Base-by-base conservation (phyloP, 345 rosid genomes). In the Aquilaria yunnanensis region DNA sequence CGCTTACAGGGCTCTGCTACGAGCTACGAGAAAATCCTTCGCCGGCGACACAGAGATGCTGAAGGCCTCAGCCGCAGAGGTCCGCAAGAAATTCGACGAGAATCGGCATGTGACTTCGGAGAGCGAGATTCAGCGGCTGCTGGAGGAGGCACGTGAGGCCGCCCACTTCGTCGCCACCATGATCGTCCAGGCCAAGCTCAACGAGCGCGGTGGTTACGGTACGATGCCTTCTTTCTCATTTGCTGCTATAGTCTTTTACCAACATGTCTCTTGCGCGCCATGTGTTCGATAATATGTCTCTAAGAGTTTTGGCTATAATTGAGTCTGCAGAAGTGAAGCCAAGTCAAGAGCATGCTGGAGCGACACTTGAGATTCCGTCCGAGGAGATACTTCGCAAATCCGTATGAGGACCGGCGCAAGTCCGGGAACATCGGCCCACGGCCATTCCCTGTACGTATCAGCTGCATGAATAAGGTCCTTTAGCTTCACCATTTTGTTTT, bases 161-260 rank as follows among this genome's bases (percentile, higher is more conserved):
- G 74, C 88, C 30, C 65, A 77, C 16, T 90, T 85, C 81, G 75
- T 94, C 52, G 77, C 99, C 70, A 88, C 89, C 77, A 83, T 82
- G 93, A 94, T 94, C 68, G 90, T 90, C 14, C 97, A 90, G 72
- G 99, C 99, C 33, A 88, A 86, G 67, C 90, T 88, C 72, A 91
- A 85, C 60, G 85, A 89, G 2, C 90, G 87, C 7, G 97, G 96
- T 66, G 91, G 87, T 63, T 88, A 82, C 62, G 97, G 97, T 94
- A 78, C 14, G 52, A 5, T 31, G 2, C 34, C 32, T 3, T 41
- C 3, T 14, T 23, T 23, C n/a, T 32, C 53, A 3, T 60, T 46
- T n/a, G 11, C 2, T 63, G 46, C 33, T 32, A 32, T 55, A 46
- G 3, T 8, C 31, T 32, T 8, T 46, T 1, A 11, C 47, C 14